These are phyloP conservation scores for Logfia minima DNA, from an alignment of 129 eudicot species.

Conservation along the genomic window DNA sequence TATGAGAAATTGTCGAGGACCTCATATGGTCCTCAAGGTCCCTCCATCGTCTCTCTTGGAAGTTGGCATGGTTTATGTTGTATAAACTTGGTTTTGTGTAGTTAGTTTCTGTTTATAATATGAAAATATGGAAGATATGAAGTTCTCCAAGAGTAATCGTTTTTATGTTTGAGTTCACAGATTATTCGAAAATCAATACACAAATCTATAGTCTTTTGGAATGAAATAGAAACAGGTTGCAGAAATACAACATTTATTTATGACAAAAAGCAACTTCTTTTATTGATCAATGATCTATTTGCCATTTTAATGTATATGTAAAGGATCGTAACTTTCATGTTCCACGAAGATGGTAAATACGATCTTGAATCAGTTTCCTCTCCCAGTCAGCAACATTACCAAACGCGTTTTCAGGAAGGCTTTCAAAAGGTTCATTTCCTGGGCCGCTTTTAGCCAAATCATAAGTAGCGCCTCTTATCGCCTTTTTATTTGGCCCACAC, in stretches of 20 bases:
- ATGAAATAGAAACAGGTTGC: not conserved
- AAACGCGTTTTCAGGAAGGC: constrained; percentile 75
- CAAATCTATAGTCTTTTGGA: not conserved
- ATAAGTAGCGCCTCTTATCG: constrained; percentile 83
- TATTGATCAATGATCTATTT: not conserved
- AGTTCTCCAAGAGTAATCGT: not conserved
- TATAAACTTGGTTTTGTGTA: constrained; percentile 35
- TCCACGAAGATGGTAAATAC: constrained; percentile 73
- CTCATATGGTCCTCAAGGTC: constrained; percentile 65
- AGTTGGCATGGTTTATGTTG: constrained; percentile 94
- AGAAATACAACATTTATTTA: not conserved
- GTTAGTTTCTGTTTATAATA: constrained; percentile 34
- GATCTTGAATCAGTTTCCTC: constrained; percentile 75
- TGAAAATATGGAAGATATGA: constrained; percentile 4
- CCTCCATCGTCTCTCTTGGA: constrained; percentile 82
- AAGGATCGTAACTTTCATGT: constrained; percentile 35
- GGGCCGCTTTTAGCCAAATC: constrained; percentile 78
- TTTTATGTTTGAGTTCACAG: not conserved
- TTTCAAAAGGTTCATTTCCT: constrained; percentile 80
- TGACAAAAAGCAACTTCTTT: not conserved
- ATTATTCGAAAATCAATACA: not conserved
- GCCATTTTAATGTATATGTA: not conserved
- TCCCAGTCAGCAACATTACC: constrained; percentile 88
- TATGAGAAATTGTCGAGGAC: constrained; percentile 76
- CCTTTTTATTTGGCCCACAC: constrained; percentile 86